Conservation (phyloP, 2,329 filamentous ascomycete genomes). For the Metarhizium robertsii region DNA sequence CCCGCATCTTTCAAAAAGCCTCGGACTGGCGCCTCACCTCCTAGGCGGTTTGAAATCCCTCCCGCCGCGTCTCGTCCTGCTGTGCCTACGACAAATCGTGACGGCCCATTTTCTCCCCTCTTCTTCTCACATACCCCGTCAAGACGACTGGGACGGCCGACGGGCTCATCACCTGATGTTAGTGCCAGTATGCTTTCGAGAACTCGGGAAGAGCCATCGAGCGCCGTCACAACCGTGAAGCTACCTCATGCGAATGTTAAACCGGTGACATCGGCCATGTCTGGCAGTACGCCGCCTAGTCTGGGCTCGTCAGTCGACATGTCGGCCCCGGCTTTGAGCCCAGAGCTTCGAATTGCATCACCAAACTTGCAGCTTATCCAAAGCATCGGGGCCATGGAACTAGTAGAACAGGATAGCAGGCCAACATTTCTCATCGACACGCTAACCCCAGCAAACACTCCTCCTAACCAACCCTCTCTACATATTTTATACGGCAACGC, state of each 20-base stretch:
- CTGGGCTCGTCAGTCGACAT: constrained; percentile 44
- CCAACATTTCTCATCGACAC: constrained; percentile 71
- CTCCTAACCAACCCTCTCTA: constrained; percentile 37
- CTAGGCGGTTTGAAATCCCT: constrained; percentile 34
- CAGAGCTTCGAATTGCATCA: constrained; percentile 37
- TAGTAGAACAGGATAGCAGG: constrained; percentile 67
- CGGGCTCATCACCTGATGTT: constrained; percentile 30
- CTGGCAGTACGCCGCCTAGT: constrained; percentile 42
- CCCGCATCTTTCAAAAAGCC: constrained; percentile 35
- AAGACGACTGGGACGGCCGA: constrained; percentile 26
- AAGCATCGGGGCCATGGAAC: constrained; percentile 58
- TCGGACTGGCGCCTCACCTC: constrained; percentile 35
- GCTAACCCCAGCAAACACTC: constrained; percentile 44
- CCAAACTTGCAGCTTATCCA: constrained; percentile 48
- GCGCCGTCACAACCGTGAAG: constrained; percentile 43
- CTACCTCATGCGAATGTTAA: constrained; percentile 44
- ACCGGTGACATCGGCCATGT: constrained; percentile 35
- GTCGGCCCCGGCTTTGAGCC: constrained; percentile 40
- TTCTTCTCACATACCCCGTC: constrained; percentile 40
- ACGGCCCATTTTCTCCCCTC: constrained; percentile 37
- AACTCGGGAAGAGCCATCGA: constrained; percentile 32
- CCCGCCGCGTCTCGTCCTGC: constrained; percentile 14
- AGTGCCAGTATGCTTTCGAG: constrained; percentile 37
- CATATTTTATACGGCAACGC: constrained; percentile 60
- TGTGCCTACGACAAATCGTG: constrained; percentile 13